Conservation (phyloP, 2,329 filamentous ascomycete genomes). For the Aspergillus novofumigatus region DNA sequence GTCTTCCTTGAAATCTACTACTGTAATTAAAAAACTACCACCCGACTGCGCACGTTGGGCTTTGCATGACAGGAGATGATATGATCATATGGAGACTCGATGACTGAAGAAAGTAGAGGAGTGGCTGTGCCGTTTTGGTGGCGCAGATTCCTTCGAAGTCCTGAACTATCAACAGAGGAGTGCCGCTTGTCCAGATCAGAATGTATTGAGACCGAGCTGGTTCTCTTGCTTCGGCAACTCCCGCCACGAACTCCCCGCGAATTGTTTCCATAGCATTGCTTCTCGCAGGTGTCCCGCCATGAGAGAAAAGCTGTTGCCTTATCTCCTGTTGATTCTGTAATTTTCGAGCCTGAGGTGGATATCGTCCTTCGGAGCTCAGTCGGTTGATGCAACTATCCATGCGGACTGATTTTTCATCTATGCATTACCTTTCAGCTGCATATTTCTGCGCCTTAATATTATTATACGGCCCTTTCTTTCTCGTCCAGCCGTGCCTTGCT, state of each 20-base stretch:
- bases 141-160: not conserved
- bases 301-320: slow-evolving; percentile 4
- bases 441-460: slow-evolving; percentile 60
- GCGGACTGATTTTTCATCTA: slow-evolving; percentile 55
- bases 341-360: not conserved
- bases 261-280: not conserved
- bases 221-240: not conserved
- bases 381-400: slow-evolving; percentile 24
- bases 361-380: not conserved
- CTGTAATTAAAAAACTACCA: not conserved
- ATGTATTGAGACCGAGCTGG: not conserved
- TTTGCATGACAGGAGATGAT: not conserved
- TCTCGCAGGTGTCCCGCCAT: slow-evolving; percentile 9
- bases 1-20: not conserved
- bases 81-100: not conserved
- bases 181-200: not conserved
- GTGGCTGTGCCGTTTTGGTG: not conserved
- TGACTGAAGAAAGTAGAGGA: not conserved
- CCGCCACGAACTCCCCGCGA: too few species aligned
- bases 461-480: slow-evolving; percentile 57
- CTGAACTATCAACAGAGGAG: not conserved
- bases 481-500: slow-evolving; percentile 58
- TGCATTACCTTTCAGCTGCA: slow-evolving; percentile 69
- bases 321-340: not conserved
- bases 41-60: not conserved